Conservation (phyloP, 495 filamentous ascomycete genomes). For the Aspergillus avenaceus region DNA sequence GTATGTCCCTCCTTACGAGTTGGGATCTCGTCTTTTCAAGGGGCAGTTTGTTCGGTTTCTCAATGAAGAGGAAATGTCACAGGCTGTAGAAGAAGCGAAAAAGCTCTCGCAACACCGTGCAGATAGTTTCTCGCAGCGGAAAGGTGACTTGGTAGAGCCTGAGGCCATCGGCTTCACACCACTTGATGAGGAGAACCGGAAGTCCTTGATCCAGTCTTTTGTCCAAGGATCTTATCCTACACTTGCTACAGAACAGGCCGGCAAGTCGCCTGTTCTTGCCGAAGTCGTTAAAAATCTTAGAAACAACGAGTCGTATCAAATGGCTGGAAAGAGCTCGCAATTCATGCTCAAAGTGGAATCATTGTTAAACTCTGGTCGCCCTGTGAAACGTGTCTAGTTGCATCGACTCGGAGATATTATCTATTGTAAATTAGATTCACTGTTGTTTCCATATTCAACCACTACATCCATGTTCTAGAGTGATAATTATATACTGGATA, state of each 20-base stretch:
- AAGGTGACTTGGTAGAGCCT: constrained; percentile 38
- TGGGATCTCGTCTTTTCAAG: constrained; percentile 37
- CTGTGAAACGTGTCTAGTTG: constrained; percentile 25
- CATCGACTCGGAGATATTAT: background rate
- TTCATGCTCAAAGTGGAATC: constrained; percentile 44
- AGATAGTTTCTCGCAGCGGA: constrained; percentile 39
- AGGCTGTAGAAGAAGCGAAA: constrained; percentile 33
- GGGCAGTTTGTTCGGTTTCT: constrained; percentile 40
- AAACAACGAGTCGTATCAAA: constrained; percentile 44
- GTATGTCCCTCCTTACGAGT: constrained; percentile 34
- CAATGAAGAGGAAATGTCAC: constrained; percentile 33
- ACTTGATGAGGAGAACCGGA: constrained; percentile 54
- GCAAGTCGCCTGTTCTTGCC: constrained; percentile 26
- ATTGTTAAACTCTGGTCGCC: constrained; percentile 29
- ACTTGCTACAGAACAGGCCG: constrained; percentile 8
- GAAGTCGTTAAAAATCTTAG: constrained; percentile 35
- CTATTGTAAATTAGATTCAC: constrained; percentile 27
- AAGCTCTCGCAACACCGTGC: constrained; percentile 32
- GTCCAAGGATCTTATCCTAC: constrained; percentile 53
- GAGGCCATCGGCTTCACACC: constrained; percentile 29
- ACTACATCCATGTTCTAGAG: too few species aligned
- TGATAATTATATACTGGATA: constrained; percentile 4
- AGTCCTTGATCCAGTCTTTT: constrained; percentile 65
- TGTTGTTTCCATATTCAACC: constrained; percentile 10
- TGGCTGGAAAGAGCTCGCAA: constrained; percentile 33